Conservation (phyloP, 805 yeast genomes). For the Yarrowia bubula region DNA sequence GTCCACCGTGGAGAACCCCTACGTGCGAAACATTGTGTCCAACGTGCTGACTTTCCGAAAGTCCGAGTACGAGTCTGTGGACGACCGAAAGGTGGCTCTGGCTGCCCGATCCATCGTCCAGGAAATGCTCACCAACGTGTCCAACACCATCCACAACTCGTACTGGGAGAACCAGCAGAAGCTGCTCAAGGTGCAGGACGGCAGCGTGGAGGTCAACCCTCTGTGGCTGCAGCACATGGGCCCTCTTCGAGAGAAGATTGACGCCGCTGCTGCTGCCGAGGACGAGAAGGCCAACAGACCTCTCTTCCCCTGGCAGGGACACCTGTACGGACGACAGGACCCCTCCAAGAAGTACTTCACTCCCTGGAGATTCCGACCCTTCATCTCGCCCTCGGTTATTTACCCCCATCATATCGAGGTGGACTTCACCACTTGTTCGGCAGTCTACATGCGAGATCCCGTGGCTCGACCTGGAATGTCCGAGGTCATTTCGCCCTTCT, state of each 20-base stretch:
- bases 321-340: conserved; percentile 74
- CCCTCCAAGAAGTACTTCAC: conserved; percentile 83
- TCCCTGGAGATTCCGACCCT: conserved; percentile 95
- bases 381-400: conserved; percentile 87
- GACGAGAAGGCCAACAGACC: conserved; percentile 48
- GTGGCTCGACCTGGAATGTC: conserved; percentile 96
- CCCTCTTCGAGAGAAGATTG: conserved; percentile 44
- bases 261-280: conserved; percentile 50
- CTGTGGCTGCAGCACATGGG: conserved; percentile 51
- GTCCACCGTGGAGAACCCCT: neutral
- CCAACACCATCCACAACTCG: neutral
- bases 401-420: conserved; percentile 90
- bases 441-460: conserved; percentile 94
- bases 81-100: conserved; percentile 13
- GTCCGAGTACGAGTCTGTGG: neutral
- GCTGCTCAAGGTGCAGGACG: neutral
- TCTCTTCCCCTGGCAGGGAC: conserved; percentile 79
- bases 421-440: conserved; percentile 89
- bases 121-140: neutral
- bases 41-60: neutral
- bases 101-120: neutral
- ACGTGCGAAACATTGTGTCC: neutral
- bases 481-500: conserved; percentile 90
- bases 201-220: neutral
- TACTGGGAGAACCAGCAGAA: neutral